These are phyloP conservation scores for Fomitopsis serialis DNA, from an alignment of 768 basidiomycete species.

Conservation along the genomic window DNA sequence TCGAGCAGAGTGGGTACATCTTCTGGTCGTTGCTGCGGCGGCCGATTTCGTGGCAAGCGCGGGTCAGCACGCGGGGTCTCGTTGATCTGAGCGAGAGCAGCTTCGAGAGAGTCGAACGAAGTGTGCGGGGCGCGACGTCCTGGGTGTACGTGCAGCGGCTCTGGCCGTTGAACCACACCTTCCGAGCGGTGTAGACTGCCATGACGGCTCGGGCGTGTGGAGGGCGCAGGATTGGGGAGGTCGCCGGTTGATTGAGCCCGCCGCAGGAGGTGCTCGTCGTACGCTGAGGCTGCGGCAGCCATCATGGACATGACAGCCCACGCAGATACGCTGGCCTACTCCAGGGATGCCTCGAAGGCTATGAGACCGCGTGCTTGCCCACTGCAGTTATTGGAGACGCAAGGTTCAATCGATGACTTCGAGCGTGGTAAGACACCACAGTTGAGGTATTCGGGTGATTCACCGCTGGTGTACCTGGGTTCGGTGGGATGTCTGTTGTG, in stretches of 20 bases:
- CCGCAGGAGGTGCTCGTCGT: slow-evolving; percentile 5
- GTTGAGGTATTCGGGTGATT: no score
- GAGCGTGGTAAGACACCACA: not conserved
- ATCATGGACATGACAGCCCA: not conserved
- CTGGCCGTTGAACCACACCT: not conserved
- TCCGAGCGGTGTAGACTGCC: not conserved
- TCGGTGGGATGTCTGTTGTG: not conserved
- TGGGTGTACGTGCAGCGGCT: not conserved
- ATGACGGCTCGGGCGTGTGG: not conserved
- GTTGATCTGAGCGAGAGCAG: not conserved
- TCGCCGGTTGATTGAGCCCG: slow-evolving; percentile 13
- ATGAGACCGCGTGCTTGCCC: not conserved
- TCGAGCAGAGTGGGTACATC: not conserved
- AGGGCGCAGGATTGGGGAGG: not conserved
- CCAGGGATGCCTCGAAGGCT: not conserved
- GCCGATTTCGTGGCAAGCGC: not conserved
- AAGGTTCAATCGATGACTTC: slow-evolving; percentile 3
- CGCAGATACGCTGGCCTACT: not conserved
- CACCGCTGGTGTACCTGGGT: not conserved
- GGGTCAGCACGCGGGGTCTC: not conserved
- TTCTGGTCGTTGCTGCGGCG: not conserved
- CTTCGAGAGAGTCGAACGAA: not conserved
- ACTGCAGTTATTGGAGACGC: not conserved
- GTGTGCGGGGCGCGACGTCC: not conserved
- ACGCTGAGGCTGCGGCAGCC: not conserved